A percentile compares a stretch with the other conserved stretches of the same genome.
phyloP scores from a whole-genome alignment of 495 filamentous ascomycete species.

The Penicillium roqueforti region DNA sequence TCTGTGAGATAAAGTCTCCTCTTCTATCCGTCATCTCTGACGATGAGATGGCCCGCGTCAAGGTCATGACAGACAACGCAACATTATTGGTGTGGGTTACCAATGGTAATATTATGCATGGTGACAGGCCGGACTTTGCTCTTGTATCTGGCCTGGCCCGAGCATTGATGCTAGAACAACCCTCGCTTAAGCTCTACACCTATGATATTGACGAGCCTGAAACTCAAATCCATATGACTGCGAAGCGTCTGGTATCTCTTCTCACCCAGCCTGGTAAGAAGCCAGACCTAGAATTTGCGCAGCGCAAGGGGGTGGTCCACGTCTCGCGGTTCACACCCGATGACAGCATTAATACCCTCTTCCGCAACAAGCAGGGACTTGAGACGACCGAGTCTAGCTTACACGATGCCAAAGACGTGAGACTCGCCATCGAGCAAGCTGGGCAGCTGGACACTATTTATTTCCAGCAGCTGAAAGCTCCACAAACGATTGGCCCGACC shows the following conservation, averaged over 20 bases:
- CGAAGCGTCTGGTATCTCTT: too few relatives aligned
- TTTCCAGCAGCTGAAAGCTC: background rate
- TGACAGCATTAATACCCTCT: background rate
- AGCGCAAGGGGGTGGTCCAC: background rate
- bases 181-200: too few relatives aligned
- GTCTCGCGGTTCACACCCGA: background rate
- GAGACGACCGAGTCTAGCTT: too few relatives aligned
- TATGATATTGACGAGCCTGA: too few relatives aligned
- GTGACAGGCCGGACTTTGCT: background rate
- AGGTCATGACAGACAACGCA: background rate
- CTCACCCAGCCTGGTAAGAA: background rate
- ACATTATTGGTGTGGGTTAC: background rate
- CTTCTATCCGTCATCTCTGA: background rate
- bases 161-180: too few relatives aligned
- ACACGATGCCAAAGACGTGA: background rate
- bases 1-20: background rate
- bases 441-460: background rate
- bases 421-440: background rate
- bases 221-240: too few relatives aligned
- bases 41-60: background rate
- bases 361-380: background rate
- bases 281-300: background rate
- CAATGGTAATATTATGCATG: background rate
- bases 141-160: too few relatives aligned
- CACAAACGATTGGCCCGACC: background rate